phyloP scores from a whole-genome alignment of 225 moss, liverwort and hornwort genomes.

The Pleurozium schreberi region DNA sequence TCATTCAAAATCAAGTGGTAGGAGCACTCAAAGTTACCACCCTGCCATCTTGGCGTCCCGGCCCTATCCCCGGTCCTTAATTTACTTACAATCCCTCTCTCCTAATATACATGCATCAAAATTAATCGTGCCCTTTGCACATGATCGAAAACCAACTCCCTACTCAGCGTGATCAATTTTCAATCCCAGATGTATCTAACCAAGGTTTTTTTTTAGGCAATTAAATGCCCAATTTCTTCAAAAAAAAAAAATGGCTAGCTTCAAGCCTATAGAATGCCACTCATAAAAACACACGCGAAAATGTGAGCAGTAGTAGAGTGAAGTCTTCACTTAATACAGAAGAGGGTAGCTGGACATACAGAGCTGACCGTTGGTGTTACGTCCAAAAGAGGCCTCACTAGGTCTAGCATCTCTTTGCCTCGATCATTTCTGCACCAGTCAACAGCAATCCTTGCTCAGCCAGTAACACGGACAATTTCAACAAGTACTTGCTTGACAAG shows the following conservation, averaged over 20 bases:
- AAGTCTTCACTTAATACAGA: neutral
- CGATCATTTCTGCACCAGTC: slow-evolving; percentile 69
- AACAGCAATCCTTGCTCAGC: neutral
- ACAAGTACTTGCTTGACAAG: neutral
- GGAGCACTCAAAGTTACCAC: neutral
- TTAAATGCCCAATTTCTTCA: no score
- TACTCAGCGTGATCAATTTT: neutral
- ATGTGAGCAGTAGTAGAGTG: neutral
- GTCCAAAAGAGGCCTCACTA: slow-evolving; percentile 63
- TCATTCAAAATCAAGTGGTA: neutral
- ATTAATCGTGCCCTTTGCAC: neutral
- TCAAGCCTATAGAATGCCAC: no score
- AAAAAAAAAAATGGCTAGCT: no score
- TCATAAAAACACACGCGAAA: neutral
- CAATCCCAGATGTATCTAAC: neutral
- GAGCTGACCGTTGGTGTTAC: slow-evolving; percentile 81
- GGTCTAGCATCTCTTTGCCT: slow-evolving; percentile 93
- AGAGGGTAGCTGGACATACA: slow-evolving; percentile 22
- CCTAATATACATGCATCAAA: neutral
- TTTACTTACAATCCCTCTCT: neutral
- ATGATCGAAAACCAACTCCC: neutral
- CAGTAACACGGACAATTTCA: neutral
- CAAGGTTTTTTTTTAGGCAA: no score
- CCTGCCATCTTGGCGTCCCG: neutral
- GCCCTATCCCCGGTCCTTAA: neutral